These are phyloP conservation scores for Salix exigua DNA, from an alignment of 345 rosid species.

Conservation along the genomic window DNA sequence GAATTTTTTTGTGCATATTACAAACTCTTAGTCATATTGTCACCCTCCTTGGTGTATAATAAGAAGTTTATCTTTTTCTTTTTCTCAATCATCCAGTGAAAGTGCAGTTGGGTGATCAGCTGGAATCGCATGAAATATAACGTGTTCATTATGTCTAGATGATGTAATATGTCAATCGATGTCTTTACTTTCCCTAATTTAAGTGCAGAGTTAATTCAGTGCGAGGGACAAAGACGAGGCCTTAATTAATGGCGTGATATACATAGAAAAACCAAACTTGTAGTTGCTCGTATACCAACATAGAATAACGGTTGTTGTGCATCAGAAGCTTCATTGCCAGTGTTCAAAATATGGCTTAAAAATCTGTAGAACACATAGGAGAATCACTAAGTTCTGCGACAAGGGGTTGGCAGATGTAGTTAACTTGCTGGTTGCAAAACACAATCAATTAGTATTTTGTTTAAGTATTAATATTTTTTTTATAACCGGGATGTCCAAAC, in stretches of 20 bases:
- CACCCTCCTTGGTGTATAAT: too few species aligned
- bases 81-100: neutral
- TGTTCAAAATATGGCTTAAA: neutral
- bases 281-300: neutral
- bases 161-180: neutral
- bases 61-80: neutral
- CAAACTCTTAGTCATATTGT: too few species aligned
- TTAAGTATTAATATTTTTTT: neutral
- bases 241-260: neutral
- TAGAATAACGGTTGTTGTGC: neutral
- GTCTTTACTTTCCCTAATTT: neutral
- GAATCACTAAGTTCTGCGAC: neutral
- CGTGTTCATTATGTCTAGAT: neutral
- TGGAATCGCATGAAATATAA: neutral
- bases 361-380: neutral
- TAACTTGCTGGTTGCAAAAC: neutral
- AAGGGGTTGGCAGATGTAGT: neutral
- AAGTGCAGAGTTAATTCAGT: neutral
- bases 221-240: neutral
- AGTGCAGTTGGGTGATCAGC: neutral
- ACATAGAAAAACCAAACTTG: neutral
- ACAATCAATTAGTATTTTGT: neutral
- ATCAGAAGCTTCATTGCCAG: neutral
- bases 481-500: too few species aligned
- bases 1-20: too few species aligned